Conservation (phyloP, 371 early-diverging fungal species). For the Rhizopus arrhizus region DNA sequence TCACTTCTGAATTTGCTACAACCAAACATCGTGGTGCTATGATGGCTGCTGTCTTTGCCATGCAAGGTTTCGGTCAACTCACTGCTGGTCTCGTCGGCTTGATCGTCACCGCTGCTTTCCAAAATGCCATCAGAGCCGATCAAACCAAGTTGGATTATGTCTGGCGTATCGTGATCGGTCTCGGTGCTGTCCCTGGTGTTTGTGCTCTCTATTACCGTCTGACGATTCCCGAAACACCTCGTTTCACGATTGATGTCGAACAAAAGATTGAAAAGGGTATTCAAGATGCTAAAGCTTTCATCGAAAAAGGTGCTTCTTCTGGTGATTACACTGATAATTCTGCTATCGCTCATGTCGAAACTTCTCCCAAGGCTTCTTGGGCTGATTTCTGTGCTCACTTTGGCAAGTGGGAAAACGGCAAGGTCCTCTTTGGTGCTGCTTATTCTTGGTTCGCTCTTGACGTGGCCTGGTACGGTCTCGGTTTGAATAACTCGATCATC, state of each 20-base stretch:
- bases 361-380: conserved; percentile 50
- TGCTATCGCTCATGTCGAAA: conserved; percentile 25
- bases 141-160: conserved; percentile 67
- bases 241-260: conserved; percentile 77
- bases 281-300: conserved; percentile 53
- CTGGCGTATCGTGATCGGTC: conserved; percentile 75
- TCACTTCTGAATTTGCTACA: conserved; percentile 83
- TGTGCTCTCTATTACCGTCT: conserved; percentile 70
- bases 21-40: conserved; percentile 77
- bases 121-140: conserved; percentile 56
- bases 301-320: conserved; percentile 36
- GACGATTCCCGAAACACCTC: conserved; percentile 87
- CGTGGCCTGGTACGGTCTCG: conserved; percentile 86
- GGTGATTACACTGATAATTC: conserved; percentile 39
- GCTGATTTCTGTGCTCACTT: conserved; percentile 64
- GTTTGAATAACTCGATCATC: conserved; percentile 78
- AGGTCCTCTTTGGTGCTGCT: conserved; percentile 61
- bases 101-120: conserved; percentile 59
- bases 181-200: conserved; percentile 74
- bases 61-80: conserved; percentile 85
- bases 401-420: conserved; percentile 57
- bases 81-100: conserved; percentile 72
- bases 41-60: conserved; percentile 85
- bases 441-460: conserved; percentile 81
- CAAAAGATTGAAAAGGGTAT: conserved; percentile 64